A percentile compares a stretch with the other conserved stretches of the same genome.
Evolutionary conservation across 2,329 filamentous ascomycete species (phyloP).

Genomic region (Cladophialophora exuberans): DNA sequence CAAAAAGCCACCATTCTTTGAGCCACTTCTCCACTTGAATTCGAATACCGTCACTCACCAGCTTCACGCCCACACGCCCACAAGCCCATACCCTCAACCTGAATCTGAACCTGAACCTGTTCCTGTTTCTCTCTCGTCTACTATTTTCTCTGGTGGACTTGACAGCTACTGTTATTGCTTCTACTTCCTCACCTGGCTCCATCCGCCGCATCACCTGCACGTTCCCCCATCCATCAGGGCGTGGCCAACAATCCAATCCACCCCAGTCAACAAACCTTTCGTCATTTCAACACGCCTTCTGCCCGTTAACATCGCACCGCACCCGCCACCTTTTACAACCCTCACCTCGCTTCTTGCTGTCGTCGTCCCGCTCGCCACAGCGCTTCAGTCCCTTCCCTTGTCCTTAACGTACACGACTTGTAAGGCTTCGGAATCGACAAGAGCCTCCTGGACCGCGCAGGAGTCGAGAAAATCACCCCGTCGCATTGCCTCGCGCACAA

Average conservation of each 20-base stretch:
- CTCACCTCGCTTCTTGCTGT: constrained; percentile 12
- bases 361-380: constrained; percentile 2
- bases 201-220: too few species aligned
- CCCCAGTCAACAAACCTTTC: neutral
- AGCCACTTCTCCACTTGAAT: too few species aligned
- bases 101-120: too few species aligned
- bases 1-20: too few species aligned
- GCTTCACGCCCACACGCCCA: too few species aligned
- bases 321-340: constrained; percentile 16
- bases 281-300: constrained; percentile 25
- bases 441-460: neutral
- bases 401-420: constrained; percentile 9
- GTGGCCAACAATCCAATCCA: neutral
- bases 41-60: too few species aligned
- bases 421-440: neutral
- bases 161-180: too few species aligned
- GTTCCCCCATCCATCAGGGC: constrained; percentile 1
- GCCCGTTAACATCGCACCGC: constrained; percentile 5
- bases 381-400: constrained; percentile 10
- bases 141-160: too few species aligned
- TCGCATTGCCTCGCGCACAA: constrained; percentile 1
- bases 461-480: neutral
- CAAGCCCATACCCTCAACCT: too few species aligned
- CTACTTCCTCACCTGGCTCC: too few species aligned
- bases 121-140: too few species aligned